Percentiles rank a stretch among this genome's conserved stretches.
Evolutionary conservation across 371 early-diverging fungal species (phyloP).

Genomic region (Mucor velutinosus): DNA sequence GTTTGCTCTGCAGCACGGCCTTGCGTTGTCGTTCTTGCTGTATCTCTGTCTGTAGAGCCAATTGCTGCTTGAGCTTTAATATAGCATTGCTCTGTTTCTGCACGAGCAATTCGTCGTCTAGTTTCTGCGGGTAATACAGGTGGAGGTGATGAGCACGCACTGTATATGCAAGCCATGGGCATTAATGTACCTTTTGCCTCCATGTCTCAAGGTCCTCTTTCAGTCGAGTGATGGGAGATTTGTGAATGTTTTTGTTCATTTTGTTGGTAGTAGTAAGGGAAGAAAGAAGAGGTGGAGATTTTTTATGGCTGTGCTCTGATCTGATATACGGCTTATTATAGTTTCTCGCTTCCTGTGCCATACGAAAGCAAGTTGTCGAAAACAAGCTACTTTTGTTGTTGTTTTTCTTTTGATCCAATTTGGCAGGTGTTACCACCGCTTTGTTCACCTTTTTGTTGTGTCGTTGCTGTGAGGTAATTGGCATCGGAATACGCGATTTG

Average conservation of each 20-base stretch:
- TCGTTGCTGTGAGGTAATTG: background rate
- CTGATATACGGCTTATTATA: constrained; percentile 11
- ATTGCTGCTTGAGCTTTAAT: constrained; percentile 6
- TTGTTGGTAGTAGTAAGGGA: background rate
- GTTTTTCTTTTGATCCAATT: constrained; percentile 16
- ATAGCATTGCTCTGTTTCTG: constrained; percentile 15
- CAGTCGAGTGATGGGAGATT: constrained; percentile 15
- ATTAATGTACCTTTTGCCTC: constrained; percentile 13
- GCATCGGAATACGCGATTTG: background rate
- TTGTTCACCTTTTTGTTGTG: background rate
- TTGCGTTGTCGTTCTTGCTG: constrained; percentile 6
- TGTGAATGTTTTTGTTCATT: constrained; percentile 6
- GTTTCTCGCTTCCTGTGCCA: constrained; percentile 20
- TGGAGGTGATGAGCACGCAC: background rate
- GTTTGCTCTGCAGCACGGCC: background rate
- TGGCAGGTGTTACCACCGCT: constrained; percentile 17
- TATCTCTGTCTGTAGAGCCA: background rate
- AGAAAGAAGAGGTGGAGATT: constrained; percentile 2
- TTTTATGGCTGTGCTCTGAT: background rate
- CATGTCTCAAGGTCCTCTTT: constrained; percentile 18
- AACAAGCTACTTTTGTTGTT: constrained; percentile 14
- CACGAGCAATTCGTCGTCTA: constrained; percentile 10
- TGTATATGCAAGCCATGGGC: background rate
- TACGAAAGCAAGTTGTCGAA: constrained; percentile 24
- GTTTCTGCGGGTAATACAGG: constrained; percentile 6